Evolutionary conservation across 176 grass and related monocot species (phyloP), one percentile per base, ranked within the genome.

Genomic region (Musa troglodytarum): DNA sequence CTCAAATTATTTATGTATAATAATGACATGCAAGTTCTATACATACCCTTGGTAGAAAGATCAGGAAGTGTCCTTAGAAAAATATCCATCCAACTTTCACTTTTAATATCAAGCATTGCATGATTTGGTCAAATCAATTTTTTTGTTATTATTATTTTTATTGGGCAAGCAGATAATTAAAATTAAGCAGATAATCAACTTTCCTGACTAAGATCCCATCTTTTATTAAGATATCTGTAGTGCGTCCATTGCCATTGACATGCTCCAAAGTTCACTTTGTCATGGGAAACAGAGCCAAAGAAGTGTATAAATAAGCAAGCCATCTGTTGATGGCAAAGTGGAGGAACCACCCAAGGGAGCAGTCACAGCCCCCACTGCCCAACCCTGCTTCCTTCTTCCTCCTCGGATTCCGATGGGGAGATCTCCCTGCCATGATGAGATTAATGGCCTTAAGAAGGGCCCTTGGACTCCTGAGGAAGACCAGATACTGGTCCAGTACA

Each of bases 391-490:
- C 34, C 34, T 43, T 43, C 34, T 43, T 43, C 3, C 34, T 43
- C 34, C 34, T 43, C 34, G 34, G 34, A 43, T 43, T 43, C 11
- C 75, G 65, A 97, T 97, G 93, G 90, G 88, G 65, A 93, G 93
- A 77, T 90, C 93, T 80, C 90, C 93, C 78, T 88, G 84, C 78
- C 88, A 80, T 26, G 90, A 93, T 23, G 90, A 86, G 84, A 97
- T 43, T 43, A 43, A 90, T 69, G 93, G 93, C 67, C 87, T 97
- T 74, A 97, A 90, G 82, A 97, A 93, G 75, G 93, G 93, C 14
- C 93, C 93, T 13, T 97, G 93, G 93, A 97, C 81, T 0, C 52
- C 93, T 34, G 93, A 97, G 74, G 93, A 97, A 76, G 93, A 97
- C 72, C 73, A 87, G 72, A 93, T 87, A 73, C 88, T 97, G 34